Evolutionary conservation across 345 rosid genomes (phyloP), one percentile per base, ranked within the genome.

Genomic region (Erysimum cheiranthoides): DNA sequence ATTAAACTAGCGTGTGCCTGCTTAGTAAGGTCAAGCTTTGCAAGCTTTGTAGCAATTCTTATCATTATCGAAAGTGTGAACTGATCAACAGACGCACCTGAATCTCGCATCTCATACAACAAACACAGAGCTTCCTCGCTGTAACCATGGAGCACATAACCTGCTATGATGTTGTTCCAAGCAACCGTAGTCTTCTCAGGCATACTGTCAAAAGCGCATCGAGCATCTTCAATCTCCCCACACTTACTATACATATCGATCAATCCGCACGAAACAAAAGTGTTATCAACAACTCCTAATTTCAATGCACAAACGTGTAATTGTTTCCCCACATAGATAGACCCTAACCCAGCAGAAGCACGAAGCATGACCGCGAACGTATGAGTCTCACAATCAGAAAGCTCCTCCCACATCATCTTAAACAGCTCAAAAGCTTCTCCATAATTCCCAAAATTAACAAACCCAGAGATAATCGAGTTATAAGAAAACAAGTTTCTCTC

Each of bases 161-260:
- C 96, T 10, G 88, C 84, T 27, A 91, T 83, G 43, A 93, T 86
- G 10, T 86, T 70, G 72, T 93, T 91, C 98, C 98, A 93, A 68
- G 86, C 96, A 28, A 93, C 97, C 0, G 89, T 86, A 36, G 86
- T 85, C 84, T 86, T 93, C 83, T 89, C 86, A 3, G 88, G 86
- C 97, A 93, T 91, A 51, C 78, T 82, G 27, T 87, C 89, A 66
- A 91, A 93, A 72, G 84, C 87, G 47, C 58, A 79, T 12, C 76
- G 90, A 53, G 97, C 98, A 80, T 91, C 94, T 38, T 84, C 89
- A 61, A 91, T 82, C 69, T 88, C 84, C 31, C 98, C 98, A 35
- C 98, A 91, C 77, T 91, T 93, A 50, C 91, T 79, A 72, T 93
- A 93, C 98, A 91, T 91, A 76, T 93, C 89, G 11, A 91, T 88